Evolutionary conservation across 805 yeast species (phyloP).

Genomic region (Brettanomyces nanus): DNA sequence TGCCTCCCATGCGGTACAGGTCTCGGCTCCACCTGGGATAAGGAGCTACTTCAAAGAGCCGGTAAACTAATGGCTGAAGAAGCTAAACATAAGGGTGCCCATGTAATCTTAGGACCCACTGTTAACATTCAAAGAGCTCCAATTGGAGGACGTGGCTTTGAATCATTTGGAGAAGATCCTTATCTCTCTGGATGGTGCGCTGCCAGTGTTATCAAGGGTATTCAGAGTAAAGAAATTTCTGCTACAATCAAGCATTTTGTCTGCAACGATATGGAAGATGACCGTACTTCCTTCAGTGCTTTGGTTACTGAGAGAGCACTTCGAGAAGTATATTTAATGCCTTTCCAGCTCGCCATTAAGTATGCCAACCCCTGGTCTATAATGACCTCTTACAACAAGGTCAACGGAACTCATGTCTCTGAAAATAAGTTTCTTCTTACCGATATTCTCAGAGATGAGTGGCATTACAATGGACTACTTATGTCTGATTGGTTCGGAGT

Average conservation of each 20-base stretch:
- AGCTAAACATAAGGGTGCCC: conserved; percentile 36
- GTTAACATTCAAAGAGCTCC: conserved; percentile 36
- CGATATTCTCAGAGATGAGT: conserved; percentile 44
- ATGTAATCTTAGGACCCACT: conserved; percentile 29
- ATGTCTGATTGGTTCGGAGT: conserved; percentile 65
- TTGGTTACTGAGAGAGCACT: conserved; percentile 51
- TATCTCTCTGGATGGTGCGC: conserved; percentile 36
- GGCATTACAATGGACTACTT: conserved; percentile 47
- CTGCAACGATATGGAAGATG: conserved; percentile 55
- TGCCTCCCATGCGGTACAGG: conserved; percentile 42
- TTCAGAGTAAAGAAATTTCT: conserved; percentile 38
- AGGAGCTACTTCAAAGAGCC: conserved; percentile 28
- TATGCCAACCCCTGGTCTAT: conserved; percentile 44
- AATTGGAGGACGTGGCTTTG: conserved; percentile 38
- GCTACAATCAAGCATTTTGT: conserved; percentile 59
- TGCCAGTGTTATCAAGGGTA: conserved; percentile 43
- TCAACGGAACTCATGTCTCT: conserved; percentile 53
- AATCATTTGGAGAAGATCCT: conserved; percentile 37
- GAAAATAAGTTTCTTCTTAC: conserved; percentile 36
- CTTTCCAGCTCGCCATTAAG: conserved; percentile 52
- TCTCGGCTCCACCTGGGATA: conserved; percentile 36
- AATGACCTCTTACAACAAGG: conserved; percentile 58
- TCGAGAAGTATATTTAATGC: conserved; percentile 55
- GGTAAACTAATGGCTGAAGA: conserved; percentile 37
- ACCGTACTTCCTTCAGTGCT: conserved; percentile 40